Evolutionary conservation across 1,139 yeast species (phyloP).

Genomic region (Hemisphaericaspora xylanilytica): DNA sequence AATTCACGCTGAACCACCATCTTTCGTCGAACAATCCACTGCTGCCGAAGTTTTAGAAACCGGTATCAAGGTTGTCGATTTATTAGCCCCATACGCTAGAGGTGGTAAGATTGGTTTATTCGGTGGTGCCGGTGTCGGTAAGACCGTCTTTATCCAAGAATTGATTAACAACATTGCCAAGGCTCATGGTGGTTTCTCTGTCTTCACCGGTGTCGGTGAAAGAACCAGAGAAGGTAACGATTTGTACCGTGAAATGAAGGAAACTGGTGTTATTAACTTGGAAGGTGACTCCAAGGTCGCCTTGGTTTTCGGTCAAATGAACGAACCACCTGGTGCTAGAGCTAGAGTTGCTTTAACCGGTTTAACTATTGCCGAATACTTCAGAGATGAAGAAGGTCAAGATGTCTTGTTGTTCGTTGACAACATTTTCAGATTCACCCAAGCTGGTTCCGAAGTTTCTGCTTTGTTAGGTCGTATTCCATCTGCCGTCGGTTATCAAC

Average conservation of each 20-base stretch:
- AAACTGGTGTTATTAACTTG: conserved; percentile 98
- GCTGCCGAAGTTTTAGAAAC: conserved; percentile 98
- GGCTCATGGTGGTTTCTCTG: conserved; percentile 99
- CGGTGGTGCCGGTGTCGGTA: conserved; percentile 99
- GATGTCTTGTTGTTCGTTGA: conserved; percentile 99
- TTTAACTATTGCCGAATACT: conserved; percentile 99
- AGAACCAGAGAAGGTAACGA: conserved; percentile 99
- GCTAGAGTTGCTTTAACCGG: conserved; percentile 99
- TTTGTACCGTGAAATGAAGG: conserved; percentile 99
- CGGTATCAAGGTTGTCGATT: conserved; percentile 99
- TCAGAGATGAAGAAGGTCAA: conserved; percentile 99
- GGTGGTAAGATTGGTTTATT: conserved; percentile 99
- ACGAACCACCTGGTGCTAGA: conserved; percentile 99
- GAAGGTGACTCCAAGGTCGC: conserved; percentile 99
- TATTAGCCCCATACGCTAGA: conserved; percentile 99
- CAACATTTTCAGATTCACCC: conserved; percentile 99
- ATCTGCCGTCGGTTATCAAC: conserved; percentile 99
- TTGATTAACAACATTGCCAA: conserved; percentile 99
- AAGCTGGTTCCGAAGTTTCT: conserved; percentile 99
- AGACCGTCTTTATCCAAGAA: conserved; percentile 99
- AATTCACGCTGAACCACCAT: conserved; percentile 97
- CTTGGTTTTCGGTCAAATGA: conserved; percentile 99
- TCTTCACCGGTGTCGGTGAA: conserved; percentile 99
- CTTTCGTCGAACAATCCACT: conserved; percentile 95
- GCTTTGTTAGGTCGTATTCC: conserved; percentile 99